A percentile compares a stretch with the other conserved stretches of the same genome.
Conservation (phyloP, 2,329 filamentous ascomycete genomes). For the Magnaporthales sp. region DNA sequence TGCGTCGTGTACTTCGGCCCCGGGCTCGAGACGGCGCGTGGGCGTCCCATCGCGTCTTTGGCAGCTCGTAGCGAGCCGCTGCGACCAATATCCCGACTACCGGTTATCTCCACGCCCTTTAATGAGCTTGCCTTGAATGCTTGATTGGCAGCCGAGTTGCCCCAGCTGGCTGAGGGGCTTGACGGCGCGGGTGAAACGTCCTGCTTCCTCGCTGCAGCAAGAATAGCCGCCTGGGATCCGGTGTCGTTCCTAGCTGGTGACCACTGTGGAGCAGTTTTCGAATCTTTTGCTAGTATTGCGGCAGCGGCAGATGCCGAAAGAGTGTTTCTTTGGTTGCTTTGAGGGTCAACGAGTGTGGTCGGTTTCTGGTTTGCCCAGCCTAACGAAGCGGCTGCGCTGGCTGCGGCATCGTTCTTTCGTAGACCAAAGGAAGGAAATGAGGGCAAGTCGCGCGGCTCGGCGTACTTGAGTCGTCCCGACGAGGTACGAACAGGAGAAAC, state of each 20-base stretch:
- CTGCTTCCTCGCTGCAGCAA: conserved; percentile 35
- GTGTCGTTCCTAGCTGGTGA: conserved; percentile 45
- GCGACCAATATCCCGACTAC: conserved; percentile 31
- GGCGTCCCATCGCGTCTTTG: conserved; percentile 62
- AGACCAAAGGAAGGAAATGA: conserved; percentile 64
- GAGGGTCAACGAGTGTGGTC: conserved; percentile 30
- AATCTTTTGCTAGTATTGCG: conserved; percentile 28
- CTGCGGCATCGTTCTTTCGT: conserved; percentile 47
- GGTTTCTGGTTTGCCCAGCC: conserved; percentile 61
- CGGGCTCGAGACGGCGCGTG: conserved; percentile 57
- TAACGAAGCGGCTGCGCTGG: conserved; percentile 64
- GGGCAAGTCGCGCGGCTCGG: conserved; percentile 62
- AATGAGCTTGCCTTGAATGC: conserved; percentile 23
- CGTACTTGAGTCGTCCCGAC: conserved; percentile 54
- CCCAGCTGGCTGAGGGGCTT: conserved; percentile 31
- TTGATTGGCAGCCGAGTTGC: conserved; percentile 59
- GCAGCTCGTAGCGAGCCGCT: conserved; percentile 64
- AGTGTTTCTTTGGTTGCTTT: neutral
- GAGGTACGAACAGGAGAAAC: neutral
- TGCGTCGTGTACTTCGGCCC: conserved; percentile 19
- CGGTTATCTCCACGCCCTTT: conserved; percentile 14
- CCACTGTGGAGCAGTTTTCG: conserved; percentile 42
- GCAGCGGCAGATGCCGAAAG: conserved; percentile 37
- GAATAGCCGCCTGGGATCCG: conserved; percentile 65
- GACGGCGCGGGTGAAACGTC: conserved; percentile 32